Evolutionary conservation across 768 basidiomycete genomes (phyloP).

Genomic region (Solioccasus polychromus): DNA sequence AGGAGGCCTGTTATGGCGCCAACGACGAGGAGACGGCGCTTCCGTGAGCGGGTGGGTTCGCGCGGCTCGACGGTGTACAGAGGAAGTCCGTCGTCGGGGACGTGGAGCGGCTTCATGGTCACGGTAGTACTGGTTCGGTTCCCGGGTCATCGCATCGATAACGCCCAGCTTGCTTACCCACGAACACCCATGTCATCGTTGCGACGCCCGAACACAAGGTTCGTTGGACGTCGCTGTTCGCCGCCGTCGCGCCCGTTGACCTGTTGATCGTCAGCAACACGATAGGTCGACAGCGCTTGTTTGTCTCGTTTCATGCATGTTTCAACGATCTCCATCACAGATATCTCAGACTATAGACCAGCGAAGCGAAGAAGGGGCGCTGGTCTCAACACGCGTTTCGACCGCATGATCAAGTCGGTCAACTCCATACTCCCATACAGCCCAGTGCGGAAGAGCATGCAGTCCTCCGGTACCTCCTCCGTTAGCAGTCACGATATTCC

Average conservation of each 20-base stretch:
- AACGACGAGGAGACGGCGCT: slow-evolving; percentile 7
- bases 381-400: slow-evolving; percentile 58
- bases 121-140: too few relatives aligned
- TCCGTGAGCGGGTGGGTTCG: slow-evolving; percentile 10
- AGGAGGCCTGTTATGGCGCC: slow-evolving; percentile 15
- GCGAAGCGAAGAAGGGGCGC: slow-evolving; percentile 49
- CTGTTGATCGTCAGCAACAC: slow-evolving; percentile 3
- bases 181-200: too few relatives aligned
- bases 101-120: background rate
- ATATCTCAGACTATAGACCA: slow-evolving; percentile 7
- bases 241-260: background rate
- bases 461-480: slow-evolving; percentile 46
- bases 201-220: slow-evolving; percentile 13
- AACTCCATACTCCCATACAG: slow-evolving; percentile 34
- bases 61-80: slow-evolving; percentile 11
- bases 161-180: too few relatives aligned
- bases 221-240: background rate
- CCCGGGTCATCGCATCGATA: too few relatives aligned
- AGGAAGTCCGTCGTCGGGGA: slow-evolving; percentile 15
- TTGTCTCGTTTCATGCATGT: background rate
- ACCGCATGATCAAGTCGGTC: slow-evolving; percentile 65
- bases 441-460: slow-evolving; percentile 28
- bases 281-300: slow-evolving; percentile 14
- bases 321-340: slow-evolving; percentile 8
- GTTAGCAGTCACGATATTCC: slow-evolving; percentile 40